Evolutionary conservation across 352 stramenopile genomes (phyloP).

Genomic region (Phytophthora syringae): DNA sequence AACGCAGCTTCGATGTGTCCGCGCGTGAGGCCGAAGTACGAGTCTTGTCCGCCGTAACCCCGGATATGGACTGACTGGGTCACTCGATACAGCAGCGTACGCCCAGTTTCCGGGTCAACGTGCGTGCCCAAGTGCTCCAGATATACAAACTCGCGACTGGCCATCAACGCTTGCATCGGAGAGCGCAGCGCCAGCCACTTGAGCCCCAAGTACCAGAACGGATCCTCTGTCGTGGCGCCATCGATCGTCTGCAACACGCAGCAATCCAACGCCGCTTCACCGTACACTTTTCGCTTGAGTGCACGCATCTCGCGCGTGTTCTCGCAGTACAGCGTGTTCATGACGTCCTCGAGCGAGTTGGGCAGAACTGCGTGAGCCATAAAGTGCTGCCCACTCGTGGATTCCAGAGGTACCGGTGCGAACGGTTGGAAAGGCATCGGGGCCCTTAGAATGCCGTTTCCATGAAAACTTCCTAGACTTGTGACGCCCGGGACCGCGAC

Average conservation of each 20-base stretch:
- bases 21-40: constrained; percentile 75
- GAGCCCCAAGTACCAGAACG: constrained; percentile 79
- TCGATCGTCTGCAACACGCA: constrained; percentile 72
- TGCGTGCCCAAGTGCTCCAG: constrained; percentile 75
- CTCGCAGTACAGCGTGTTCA: constrained; percentile 67
- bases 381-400: constrained; percentile 54
- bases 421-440: constrained; percentile 23
- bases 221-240: constrained; percentile 61
- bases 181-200: constrained; percentile 80
- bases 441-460: constrained; percentile 7
- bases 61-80: constrained; percentile 66
- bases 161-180: constrained; percentile 62
- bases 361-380: constrained; percentile 62
- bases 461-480: constrained; percentile 34
- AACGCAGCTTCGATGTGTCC: constrained; percentile 67
- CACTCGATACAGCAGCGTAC: constrained; percentile 68
- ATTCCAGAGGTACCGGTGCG: constrained; percentile 29
- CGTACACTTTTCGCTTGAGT: constrained; percentile 50
- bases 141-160: constrained; percentile 73
- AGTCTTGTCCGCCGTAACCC: constrained; percentile 63
- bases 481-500: constrained; percentile 30
- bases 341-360: constrained; percentile 74
- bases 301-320: constrained; percentile 58
- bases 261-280: constrained; percentile 64
- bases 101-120: constrained; percentile 49